Evolutionary conservation across 768 basidiomycete species (phyloP), one percentile per base, ranked within the genome.

Genomic region (Auricularia auricula-judae): DNA sequence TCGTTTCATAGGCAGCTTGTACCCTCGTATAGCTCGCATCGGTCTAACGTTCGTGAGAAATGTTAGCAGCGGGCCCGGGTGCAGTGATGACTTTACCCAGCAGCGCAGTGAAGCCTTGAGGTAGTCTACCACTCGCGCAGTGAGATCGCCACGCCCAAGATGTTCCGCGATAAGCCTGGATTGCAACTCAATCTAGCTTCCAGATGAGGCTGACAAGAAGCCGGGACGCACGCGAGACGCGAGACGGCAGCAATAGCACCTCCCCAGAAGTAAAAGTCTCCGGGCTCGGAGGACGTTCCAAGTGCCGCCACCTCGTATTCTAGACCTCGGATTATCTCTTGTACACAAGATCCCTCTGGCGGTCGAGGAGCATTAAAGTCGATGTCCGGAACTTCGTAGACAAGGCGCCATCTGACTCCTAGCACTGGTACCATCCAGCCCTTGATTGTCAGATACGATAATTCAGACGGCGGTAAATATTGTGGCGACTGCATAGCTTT

Each of bases 241-340:
- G 73, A 70, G 11, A 70, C 68, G n/a, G 68, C 68, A 44, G 70
- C 74, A 47, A 73, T 69, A 3, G 65, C 66, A 35, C 73, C 72
- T 34, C 75, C 74, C 68, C 74, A 76, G 62, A 67, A 73, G 62
- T 76, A 76, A 62, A 75, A 76, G 61, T 76, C 75, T 3, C 69
- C 71, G 16, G 61, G 61, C n/a, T 42, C 43, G 7, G 18, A 12
- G 12, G 61, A 43, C 2, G 34, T 16, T 5, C 39, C 43, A 8
- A 62, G n/a, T 1, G 36, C 43, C 18, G 39, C 61, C 16, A 62
- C 33, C 36, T 62, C 61, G 36, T 62, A 62, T 14, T 62, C 39
- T 14, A 76, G 69, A 8, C 74, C 74, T 61, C 72, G 71, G n/a
- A 74, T 71, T 8, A 76, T 67, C 21, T 68, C 65, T 21, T 66